These are phyloP conservation scores for Somion occarium DNA, from an alignment of 1,284 basidiomycete species.

Conservation along the genomic window DNA sequence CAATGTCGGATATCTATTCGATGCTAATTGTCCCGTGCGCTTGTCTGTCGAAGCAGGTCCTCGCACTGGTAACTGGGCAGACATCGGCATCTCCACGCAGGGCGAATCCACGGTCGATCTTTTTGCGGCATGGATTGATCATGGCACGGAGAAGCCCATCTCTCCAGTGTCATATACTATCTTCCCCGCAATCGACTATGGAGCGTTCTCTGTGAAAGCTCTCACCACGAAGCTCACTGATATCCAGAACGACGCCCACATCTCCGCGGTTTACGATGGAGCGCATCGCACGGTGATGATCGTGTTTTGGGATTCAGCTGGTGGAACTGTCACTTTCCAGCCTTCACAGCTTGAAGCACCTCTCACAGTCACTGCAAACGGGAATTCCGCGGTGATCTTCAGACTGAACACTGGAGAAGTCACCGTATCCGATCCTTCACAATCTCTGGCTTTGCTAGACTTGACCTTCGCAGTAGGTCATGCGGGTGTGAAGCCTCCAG, in stretches of 20 bases:
- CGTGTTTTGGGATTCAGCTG: conserved; percentile 31
- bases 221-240: conserved; percentile 26
- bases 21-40: conserved; percentile 1
- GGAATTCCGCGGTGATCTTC: conserved; percentile 42
- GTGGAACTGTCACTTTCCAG: conserved; percentile 21
- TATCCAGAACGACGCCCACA: conserved; percentile 31
- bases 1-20: conserved; percentile 49
- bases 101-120: conserved; percentile 49
- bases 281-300: conserved; percentile 24
- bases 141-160: conserved; percentile 24
- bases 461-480: conserved; percentile 26
- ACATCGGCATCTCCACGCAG: conserved; percentile 55
- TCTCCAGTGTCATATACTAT: conserved; percentile 45
- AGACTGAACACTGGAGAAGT: conserved; percentile 36
- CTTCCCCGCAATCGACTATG: conserved; percentile 43
- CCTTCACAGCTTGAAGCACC: conserved; percentile 18
- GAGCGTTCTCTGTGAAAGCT: conserved; percentile 27
- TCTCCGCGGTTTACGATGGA: conserved; percentile 32
- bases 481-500: conserved; percentile 19
- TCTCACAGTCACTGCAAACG: conserved; percentile 36
- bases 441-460: conserved; percentile 28
- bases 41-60: conserved; percentile 35
- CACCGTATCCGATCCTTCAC: conserved; percentile 56
- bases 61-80: conserved; percentile 56
- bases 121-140: conserved; percentile 58